A percentile compares a stretch with the other conserved stretches of the same genome.
phyloP scores from a whole-genome alignment of 805 yeast genomes.

The Blastobotrys mokoenaii region DNA sequence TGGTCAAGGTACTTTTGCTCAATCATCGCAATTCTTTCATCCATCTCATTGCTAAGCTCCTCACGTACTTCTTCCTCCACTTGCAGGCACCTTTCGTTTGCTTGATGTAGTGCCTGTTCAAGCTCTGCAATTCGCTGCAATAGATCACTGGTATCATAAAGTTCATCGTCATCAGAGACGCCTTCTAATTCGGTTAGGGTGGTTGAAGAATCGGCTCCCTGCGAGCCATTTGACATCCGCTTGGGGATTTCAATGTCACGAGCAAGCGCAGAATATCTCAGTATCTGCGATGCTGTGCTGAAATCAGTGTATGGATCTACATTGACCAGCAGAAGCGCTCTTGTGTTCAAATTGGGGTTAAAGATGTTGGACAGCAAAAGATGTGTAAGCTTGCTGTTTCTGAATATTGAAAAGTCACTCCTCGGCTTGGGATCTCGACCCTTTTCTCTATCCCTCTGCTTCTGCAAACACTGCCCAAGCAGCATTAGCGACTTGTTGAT shows the following conservation, averaged over 20 bases:
- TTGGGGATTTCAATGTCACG: slow-evolving; percentile 18
- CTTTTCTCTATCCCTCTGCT: slow-evolving; percentile 27
- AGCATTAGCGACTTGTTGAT: slow-evolving; percentile 43
- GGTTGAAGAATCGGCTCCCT: neutral
- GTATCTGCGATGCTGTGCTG: slow-evolving; percentile 25
- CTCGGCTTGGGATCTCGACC: slow-evolving; percentile 10
- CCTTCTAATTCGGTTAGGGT: slow-evolving; percentile 4
- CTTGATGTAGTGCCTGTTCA: slow-evolving; percentile 4
- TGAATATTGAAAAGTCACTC: slow-evolving; percentile 34
- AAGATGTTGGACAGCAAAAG: slow-evolving; percentile 40
- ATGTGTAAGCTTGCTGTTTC: slow-evolving; percentile 43
- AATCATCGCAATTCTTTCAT: slow-evolving; percentile 21
- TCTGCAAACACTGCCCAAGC: slow-evolving; percentile 40
- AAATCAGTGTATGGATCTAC: slow-evolving; percentile 35
- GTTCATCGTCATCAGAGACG: neutral
- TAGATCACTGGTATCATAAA: slow-evolving; percentile 2
- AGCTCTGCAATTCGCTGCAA: slow-evolving; percentile 17
- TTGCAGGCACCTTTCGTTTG: slow-evolving; percentile 11
- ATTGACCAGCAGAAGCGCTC: slow-evolving; percentile 31
- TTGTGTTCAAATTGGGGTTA: slow-evolving; percentile 22
- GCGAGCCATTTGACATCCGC: slow-evolving; percentile 2
- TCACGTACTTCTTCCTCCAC: slow-evolving; percentile 21
- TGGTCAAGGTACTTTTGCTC: slow-evolving; percentile 22
- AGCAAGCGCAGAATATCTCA: slow-evolving; percentile 26
- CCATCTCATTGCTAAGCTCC: slow-evolving; percentile 24